Evolutionary conservation across 2,329 filamentous ascomycete genomes (phyloP).

Genomic region (Shiraia sp.): DNA sequence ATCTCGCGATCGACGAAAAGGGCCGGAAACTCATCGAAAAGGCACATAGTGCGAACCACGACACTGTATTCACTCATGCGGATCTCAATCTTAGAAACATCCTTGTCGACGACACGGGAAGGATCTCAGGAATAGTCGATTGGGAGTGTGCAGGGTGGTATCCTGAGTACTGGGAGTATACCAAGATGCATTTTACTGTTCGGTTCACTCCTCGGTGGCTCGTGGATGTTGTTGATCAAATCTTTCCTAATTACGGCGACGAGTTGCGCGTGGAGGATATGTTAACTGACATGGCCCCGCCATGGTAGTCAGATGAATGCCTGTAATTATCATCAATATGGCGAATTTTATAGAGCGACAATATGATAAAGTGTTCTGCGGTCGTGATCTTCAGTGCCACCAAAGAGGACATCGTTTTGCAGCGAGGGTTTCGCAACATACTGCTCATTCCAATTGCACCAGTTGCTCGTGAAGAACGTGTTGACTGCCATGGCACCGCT

Average conservation of each 20-base stretch:
- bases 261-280: constrained; percentile 19
- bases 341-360: no score
- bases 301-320: constrained; percentile 11
- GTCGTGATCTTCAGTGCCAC: no score
- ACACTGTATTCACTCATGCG: constrained; percentile 24
- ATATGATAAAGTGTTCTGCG: no score
- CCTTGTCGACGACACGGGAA: constrained; percentile 19
- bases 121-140: constrained; percentile 25
- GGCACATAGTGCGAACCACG: constrained; percentile 16
- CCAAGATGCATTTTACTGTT: constrained; percentile 18
- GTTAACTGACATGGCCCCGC: constrained; percentile 14
- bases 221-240: constrained; percentile 21
- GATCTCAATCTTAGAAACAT: constrained; percentile 27
- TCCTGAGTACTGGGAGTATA: constrained; percentile 28
- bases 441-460: no score
- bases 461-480: no score
- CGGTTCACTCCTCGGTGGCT: constrained; percentile 16
- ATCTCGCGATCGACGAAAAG: constrained; percentile 16
- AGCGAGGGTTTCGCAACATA: no score
- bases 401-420: no score
- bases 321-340: no score
- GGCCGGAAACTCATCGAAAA: constrained; percentile 9
- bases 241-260: constrained; percentile 16
- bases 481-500: no score
- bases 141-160: constrained; percentile 31